Evolutionary conservation across 441 rosid species (phyloP), one percentile per base, ranked within the genome.

Genomic region (Dalechampia spathulata): DNA sequence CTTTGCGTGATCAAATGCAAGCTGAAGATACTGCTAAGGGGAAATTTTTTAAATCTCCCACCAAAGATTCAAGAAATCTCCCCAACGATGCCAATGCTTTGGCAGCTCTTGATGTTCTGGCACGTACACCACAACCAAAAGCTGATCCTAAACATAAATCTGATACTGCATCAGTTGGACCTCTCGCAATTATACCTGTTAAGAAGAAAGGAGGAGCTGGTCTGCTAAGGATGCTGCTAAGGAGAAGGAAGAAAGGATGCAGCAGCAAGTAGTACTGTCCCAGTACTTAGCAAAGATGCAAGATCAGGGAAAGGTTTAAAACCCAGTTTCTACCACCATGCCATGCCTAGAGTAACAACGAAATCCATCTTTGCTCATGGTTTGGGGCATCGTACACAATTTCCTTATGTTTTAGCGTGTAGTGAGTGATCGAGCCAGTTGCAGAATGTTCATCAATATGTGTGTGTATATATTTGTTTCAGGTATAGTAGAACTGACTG

Each of bases 221-320:
- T 53, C 75, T 88, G 19, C 61, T 84, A 21, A 70, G 83, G 72
- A 86, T 72, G 75, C 65, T 91, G 59, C 64, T 92, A 55, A 72
- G 80, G 71, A 75, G 94, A 75, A 84, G 68, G 78, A 88, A 70
- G 79, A 82, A 78, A 64, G 81, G 83, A 62, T 57, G 66, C 56
- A 68, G 57, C 75, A 81, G 58, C 75, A 81, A 75, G 76, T 82
- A 75, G 70, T 63, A 67, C 49, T 62, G 69, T 61, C 66, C 44
- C 62, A 49, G 44, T 61, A 77, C 36, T 68, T 77, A 49, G 72
- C 65, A n/a, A 76, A 49, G 40, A 76, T 45, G 40, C 64, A 53
- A 43, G 62, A 60, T 67, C 34, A 16, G 7, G 39, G 13, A 49
- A 41, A 45, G n/a, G 19, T 10, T 20, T 30, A 4, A 26, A 16